Evolutionary conservation across 495 filamentous ascomycete genomes (phyloP).

Genomic region (Talaromyces thailandensis): DNA sequence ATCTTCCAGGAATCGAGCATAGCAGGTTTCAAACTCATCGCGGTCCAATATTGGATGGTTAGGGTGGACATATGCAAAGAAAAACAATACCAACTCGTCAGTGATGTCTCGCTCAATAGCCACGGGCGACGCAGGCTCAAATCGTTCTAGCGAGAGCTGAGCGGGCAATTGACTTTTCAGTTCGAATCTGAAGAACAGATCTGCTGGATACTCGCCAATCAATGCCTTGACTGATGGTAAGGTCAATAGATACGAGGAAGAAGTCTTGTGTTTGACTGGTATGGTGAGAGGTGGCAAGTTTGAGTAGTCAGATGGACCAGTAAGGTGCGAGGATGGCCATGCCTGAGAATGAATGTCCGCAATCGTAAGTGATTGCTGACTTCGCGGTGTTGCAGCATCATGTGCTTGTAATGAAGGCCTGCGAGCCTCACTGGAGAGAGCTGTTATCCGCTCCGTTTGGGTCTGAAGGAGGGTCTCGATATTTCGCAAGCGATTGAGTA

Average conservation of each 20-base stretch:
- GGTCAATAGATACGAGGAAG: conserved; percentile 2
- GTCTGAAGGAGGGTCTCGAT: neutral
- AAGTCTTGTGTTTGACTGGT: conserved; percentile 7
- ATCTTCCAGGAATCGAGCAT: conserved; percentile 14
- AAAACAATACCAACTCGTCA: conserved; percentile 16
- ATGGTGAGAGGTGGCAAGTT: conserved; percentile 5
- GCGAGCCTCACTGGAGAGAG: neutral
- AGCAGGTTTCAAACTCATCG: conserved; percentile 18
- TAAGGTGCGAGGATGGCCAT: neutral
- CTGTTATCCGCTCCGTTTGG: neutral
- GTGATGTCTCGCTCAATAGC: conserved; percentile 13
- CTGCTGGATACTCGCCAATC: conserved; percentile 6
- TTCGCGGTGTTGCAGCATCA: neutral
- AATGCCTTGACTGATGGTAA: conserved; percentile 3
- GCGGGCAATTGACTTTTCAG: neutral
- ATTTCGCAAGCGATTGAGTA: neutral
- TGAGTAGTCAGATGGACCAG: neutral
- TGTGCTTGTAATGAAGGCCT: neutral
- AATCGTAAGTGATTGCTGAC: neutral
- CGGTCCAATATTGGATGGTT: conserved; percentile 22
- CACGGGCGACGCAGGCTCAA: neutral
- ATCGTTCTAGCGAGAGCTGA: neutral
- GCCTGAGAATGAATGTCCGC: neutral
- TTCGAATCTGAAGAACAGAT: conserved; percentile 5
- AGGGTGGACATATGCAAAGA: conserved; percentile 23